Base-by-base conservation (phyloP, 2,329 filamentous ascomycete species). In the Cryphonectria nitschkei region DNA sequence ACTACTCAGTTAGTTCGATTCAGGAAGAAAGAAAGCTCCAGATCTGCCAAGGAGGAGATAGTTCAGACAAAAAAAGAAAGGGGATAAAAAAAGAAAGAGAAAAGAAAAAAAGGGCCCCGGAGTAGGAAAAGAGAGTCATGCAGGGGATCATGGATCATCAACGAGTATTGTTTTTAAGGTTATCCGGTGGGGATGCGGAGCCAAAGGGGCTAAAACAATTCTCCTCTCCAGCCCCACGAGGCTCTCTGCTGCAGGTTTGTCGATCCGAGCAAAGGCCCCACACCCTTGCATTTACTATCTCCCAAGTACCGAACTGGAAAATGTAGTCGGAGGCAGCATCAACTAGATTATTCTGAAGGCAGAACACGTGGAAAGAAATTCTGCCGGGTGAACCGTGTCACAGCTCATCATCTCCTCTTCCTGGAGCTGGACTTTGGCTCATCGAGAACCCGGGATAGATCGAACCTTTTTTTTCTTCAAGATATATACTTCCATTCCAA, bases 141-240 rank as follows among this genome's bases (percentile, higher is more conserved):
- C 4, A 22, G 1, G 43, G 43, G 43, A 26, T 26, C 26, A 26
- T 26, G 26, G 43, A 2, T 50, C 8, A 50, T n/a, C 46, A 50
- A 50, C 46, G 46, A 11, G 26, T 26, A 26, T 2, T 5, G 0
- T n/a, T 50, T 11, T 61, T n/a, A 61, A 61, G 58, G 32, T 39
- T 61, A 61, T 61, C 19, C 19, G 58, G 58, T 34, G 34, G 34
- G 29, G 56, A 7, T 60, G 56, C 34, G 56, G 56, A 60, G 56
- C 56, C 29, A 8, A 37, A 34, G 56, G 9, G 56, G 9, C 6
- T 26, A 26, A 26, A 13, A 26, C 14, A 13, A 43, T 43, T 14
- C 41, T 43, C 41, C 41, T 43, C 41, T 3, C 13, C 41, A 7
- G 52, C 26, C 52, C 52, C 13, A 56, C 26, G 52, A 56, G 52